These are phyloP conservation scores for Penicillium mononematosum DNA, from an alignment of 495 filamentous ascomycete genomes.

Conservation along the genomic window DNA sequence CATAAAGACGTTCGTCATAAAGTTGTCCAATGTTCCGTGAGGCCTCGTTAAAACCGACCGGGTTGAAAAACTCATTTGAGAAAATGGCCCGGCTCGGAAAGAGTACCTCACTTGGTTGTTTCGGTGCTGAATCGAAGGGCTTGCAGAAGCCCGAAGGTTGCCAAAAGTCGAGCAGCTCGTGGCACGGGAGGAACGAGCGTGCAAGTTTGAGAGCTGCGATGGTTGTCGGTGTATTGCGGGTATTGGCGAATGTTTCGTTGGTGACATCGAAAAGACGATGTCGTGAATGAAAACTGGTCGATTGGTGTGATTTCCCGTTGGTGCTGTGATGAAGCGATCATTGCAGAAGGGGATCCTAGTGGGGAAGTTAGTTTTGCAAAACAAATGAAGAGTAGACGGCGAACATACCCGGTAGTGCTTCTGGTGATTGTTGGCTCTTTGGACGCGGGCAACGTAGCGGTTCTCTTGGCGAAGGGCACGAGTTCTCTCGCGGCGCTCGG, in stretches of 20 bases:
- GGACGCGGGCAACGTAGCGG: conserved; percentile 59
- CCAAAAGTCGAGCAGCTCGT: conserved; percentile 3
- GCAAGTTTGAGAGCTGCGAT: conserved; percentile 2
- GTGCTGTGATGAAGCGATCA: conserved; percentile 23
- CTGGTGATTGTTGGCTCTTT: conserved; percentile 66
- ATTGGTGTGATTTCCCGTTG: conserved; percentile 3
- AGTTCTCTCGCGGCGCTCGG: conserved; percentile 66
- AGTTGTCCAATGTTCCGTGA: conserved; percentile 1
- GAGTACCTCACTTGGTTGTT: conserved; percentile 8
- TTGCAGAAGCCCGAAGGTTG: not conserved
- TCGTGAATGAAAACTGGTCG: not conserved
- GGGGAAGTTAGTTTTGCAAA: conserved; percentile 20
- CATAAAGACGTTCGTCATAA: conserved; percentile 9
- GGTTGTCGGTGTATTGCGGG: conserved; percentile 1
- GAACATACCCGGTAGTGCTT: conserved; percentile 71
- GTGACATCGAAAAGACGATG: conserved; percentile 1
- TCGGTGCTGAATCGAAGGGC: not conserved
- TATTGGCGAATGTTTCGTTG: conserved; percentile 2
- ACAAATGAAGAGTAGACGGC: not conserved
- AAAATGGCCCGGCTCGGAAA: conserved; percentile 14
- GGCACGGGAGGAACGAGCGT: not conserved
- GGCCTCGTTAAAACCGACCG: conserved; percentile 16
- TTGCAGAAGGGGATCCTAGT: conserved; percentile 47
- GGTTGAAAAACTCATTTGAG: conserved; percentile 13
- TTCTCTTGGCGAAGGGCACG: conserved; percentile 58